Conservation (phyloP, 352 stramenopile species). For the Phytophthora megakarya region DNA sequence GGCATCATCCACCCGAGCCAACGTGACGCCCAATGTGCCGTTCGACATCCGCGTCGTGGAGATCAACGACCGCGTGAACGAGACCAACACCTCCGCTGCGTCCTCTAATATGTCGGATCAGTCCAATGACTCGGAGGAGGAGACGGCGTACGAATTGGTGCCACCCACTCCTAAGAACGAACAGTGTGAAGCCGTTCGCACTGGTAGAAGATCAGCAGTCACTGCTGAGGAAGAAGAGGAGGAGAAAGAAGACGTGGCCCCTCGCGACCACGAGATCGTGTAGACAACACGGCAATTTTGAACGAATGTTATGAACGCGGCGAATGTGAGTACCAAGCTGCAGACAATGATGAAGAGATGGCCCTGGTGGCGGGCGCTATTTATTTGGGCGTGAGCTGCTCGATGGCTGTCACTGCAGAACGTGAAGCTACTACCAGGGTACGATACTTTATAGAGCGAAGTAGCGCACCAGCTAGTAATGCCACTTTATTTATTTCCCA, state of each 20-base stretch:
- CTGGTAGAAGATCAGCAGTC: constrained; percentile 21
- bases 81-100: constrained; percentile 24
- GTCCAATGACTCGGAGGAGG: constrained; percentile 33
- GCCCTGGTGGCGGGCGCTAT: constrained; percentile 14
- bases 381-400: constrained; percentile 22
- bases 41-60: constrained; percentile 53
- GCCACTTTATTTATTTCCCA: constrained; percentile 31
- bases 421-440: constrained; percentile 21
- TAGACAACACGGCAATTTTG: constrained; percentile 18
- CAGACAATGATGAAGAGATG: constrained; percentile 2
- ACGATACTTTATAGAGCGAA: constrained; percentile 22
- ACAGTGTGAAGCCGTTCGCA: not conserved
- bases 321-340: too few species aligned
- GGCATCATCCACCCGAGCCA: constrained; percentile 13
- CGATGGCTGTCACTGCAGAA: not conserved
- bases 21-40: constrained; percentile 36
- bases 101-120: constrained; percentile 15
- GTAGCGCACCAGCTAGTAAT: constrained; percentile 11
- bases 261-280: constrained; percentile 28
- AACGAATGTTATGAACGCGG: constrained; percentile 25
- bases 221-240: constrained; percentile 45
- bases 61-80: constrained; percentile 45
- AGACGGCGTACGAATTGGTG: constrained; percentile 40
- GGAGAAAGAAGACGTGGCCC: constrained; percentile 35
- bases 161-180: constrained; percentile 34